These are phyloP conservation scores for Oryza coarctata DNA, from an alignment of 176 grass and related monocot species.

Conservation along the genomic window DNA sequence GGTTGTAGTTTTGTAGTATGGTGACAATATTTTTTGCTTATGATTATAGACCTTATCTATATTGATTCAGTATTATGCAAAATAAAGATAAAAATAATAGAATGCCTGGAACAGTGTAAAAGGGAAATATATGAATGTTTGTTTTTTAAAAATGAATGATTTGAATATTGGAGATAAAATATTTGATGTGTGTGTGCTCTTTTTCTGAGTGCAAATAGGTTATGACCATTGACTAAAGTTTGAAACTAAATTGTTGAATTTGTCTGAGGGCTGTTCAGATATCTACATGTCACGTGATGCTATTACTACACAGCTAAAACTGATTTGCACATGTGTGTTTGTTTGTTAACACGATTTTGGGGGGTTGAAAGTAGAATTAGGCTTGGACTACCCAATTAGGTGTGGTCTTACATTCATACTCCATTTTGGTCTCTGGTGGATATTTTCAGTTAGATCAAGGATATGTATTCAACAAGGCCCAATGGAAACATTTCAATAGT, in stretches of 20 bases:
- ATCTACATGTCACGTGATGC: neutral
- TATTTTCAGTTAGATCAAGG: neutral
- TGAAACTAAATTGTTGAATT: neutral
- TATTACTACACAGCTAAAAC: neutral
- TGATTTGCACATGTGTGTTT: too few relatives aligned
- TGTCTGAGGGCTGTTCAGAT: neutral
- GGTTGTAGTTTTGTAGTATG: neutral
- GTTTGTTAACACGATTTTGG: neutral
- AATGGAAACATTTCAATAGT: neutral
- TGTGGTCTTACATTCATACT: neutral
- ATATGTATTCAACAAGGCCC: too few relatives aligned
- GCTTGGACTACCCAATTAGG: neutral
- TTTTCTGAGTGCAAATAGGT: neutral
- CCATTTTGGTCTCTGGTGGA: neutral
- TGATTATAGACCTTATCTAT: neutral
- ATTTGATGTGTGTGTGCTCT: neutral
- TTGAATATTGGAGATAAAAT: neutral
- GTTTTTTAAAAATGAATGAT: neutral
- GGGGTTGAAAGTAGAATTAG: neutral
- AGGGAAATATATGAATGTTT: conserved; percentile 2
- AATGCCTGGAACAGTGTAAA: neutral
- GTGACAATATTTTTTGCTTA: neutral
- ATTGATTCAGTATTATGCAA: neutral
- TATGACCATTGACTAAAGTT: neutral
- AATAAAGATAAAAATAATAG: conserved; percentile 5